These are phyloP conservation scores for Colletotrichum sp. DNA, from an alignment of 2,329 filamentous ascomycete species.

Conservation along the genomic window DNA sequence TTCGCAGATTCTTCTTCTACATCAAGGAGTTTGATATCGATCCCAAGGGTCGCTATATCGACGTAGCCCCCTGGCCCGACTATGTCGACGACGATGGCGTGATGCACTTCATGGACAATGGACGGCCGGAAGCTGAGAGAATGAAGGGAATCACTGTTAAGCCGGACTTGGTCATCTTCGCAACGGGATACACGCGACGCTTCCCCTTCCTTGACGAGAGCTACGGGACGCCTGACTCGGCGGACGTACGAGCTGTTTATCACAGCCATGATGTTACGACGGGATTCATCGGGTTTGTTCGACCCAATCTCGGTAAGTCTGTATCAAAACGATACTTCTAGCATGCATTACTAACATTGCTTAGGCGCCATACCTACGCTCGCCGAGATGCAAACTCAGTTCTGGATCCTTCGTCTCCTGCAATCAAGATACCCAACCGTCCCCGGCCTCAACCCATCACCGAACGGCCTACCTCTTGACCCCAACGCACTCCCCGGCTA, in stretches of 20 bases:
- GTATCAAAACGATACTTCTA: fast-evolving
- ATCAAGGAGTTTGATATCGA: conserved; percentile 26
- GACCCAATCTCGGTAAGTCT: conserved; percentile 42
- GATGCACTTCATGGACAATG: conserved; percentile 34
- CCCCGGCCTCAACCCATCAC: background rate
- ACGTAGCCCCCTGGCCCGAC: conserved; percentile 40
- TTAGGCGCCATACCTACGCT: conserved; percentile 49
- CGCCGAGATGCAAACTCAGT: conserved; percentile 53
- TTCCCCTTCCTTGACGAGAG: conserved; percentile 36
- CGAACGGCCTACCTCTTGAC: background rate
- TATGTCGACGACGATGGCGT: conserved; percentile 34
- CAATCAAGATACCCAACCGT: conserved; percentile 7
- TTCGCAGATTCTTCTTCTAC: conserved; percentile 38
- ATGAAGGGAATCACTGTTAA: conserved; percentile 32
- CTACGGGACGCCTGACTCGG: conserved; percentile 48
- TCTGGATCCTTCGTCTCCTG: conserved; percentile 49
- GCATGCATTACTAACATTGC: background rate
- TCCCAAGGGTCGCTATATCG: conserved; percentile 31
- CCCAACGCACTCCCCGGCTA: conserved; percentile 33
- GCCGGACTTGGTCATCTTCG: conserved; percentile 40
- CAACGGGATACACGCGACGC: conserved; percentile 38
- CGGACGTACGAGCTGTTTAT: conserved; percentile 59
- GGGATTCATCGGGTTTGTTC: conserved; percentile 52
- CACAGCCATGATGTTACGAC: conserved; percentile 39
- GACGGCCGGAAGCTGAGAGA: conserved; percentile 31